A percentile compares a stretch with the other conserved stretches of the same genome.
Conservation (phyloP, 177 flowering plant species). For the Telopea speciosissima region DNA sequence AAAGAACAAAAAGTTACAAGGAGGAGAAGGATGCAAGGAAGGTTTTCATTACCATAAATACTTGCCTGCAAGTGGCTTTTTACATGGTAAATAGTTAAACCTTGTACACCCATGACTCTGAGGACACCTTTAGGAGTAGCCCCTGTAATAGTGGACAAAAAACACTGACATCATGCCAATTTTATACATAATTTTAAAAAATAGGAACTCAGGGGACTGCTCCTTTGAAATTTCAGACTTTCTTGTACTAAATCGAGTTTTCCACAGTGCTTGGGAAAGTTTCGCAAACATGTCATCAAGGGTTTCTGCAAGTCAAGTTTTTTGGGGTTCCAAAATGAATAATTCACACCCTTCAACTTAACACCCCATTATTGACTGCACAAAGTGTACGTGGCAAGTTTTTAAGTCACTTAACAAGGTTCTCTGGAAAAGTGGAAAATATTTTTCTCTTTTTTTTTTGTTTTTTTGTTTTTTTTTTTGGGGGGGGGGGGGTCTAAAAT, state of each 20-base stretch:
- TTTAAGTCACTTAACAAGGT: too few relatives aligned
- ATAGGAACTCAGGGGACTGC: background rate
- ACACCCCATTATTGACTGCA: too few relatives aligned
- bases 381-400: too few relatives aligned
- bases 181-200: too few relatives aligned
- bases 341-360: too few relatives aligned
- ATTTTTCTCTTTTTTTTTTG: too few relatives aligned
- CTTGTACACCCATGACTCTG: constrained; percentile 76
- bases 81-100: constrained; percentile 69
- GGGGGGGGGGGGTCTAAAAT: too few relatives aligned
- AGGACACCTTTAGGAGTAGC: constrained; percentile 87
- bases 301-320: background rate
- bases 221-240: background rate
- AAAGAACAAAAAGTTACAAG: background rate
- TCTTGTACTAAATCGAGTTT: background rate
- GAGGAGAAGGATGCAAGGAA: background rate
- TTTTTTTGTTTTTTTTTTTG: too few relatives aligned
- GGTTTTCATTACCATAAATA: background rate
- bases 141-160: constrained; percentile 27
- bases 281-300: background rate
- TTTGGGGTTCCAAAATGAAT: background rate
- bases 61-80: constrained; percentile 77
- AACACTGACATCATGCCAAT: background rate
- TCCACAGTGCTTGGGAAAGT: background rate
- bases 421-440: too few relatives aligned